Conservation (phyloP, 2,329 filamentous ascomycete genomes). For the Gnomoniopsis smithogilvyi region DNA sequence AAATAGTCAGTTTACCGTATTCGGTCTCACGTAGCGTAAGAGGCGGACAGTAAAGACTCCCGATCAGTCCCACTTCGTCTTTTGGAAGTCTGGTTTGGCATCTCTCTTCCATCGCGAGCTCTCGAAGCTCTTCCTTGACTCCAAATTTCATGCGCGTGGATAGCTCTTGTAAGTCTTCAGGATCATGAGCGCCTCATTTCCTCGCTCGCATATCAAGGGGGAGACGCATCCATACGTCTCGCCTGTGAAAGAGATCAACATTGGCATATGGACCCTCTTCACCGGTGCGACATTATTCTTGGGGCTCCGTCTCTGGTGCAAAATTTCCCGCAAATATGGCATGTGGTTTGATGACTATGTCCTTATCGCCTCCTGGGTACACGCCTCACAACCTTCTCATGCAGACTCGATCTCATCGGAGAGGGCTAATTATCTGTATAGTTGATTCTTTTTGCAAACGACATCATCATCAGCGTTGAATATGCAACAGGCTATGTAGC, state of each 20-base stretch:
- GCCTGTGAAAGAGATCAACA: constrained; percentile 5
- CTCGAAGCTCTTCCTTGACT: neutral
- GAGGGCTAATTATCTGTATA: neutral
- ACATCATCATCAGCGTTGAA: constrained; percentile 5
- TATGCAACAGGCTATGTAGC: constrained; percentile 8
- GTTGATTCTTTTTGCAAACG: neutral
- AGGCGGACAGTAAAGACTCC: too few relatives aligned
- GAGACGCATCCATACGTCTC: neutral
- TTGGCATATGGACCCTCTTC: constrained; percentile 6
- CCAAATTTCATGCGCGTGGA: neutral
- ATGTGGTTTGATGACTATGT: constrained; percentile 13
- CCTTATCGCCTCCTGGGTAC: constrained; percentile 10
- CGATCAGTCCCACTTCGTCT: neutral
- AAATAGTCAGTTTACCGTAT: too few relatives aligned
- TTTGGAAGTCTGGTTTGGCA: neutral
- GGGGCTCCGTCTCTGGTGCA: constrained; percentile 9
- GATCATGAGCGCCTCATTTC: neutral
- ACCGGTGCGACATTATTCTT: constrained; percentile 3
- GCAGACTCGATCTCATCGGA: too few relatives aligned
- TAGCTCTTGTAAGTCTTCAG: neutral
- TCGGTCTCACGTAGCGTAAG: too few relatives aligned
- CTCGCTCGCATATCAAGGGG: neutral
- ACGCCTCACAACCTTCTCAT: neutral
- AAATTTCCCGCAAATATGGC: constrained; percentile 3
- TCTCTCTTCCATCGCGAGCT: neutral